Evolutionary conservation across 2,329 filamentous ascomycete genomes (phyloP).

Genomic region (Diaporthe citri): DNA sequence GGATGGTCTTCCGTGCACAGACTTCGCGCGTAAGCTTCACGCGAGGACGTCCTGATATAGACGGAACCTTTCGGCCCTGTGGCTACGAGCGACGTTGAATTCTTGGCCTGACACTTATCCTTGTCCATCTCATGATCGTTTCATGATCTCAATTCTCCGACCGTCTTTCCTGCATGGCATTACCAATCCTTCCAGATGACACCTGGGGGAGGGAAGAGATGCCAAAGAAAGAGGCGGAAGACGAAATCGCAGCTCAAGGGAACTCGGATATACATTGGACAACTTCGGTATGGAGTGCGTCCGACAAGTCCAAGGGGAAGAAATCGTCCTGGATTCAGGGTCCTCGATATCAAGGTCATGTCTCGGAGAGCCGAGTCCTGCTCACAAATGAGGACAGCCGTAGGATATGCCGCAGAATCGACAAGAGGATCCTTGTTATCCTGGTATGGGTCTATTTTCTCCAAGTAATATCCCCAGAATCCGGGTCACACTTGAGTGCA

Average conservation of each 20-base stretch:
- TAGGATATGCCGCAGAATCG: conserved; percentile 63
- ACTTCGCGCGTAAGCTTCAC: not conserved
- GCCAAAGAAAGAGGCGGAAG: not conserved
- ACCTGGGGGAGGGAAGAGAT: not conserved
- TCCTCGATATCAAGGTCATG: not conserved
- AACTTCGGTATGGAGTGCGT: not conserved
- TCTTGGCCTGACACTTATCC: not conserved
- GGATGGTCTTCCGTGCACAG: not conserved
- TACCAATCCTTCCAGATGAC: not conserved
- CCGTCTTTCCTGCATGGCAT: not conserved
- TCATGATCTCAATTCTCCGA: not conserved
- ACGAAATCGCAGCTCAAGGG: not conserved
- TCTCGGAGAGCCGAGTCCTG: not conserved
- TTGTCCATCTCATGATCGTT: not conserved
- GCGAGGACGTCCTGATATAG: not conserved
- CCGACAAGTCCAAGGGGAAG: not conserved
- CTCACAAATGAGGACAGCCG: conserved; percentile 3
- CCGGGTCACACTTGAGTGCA: not conserved
- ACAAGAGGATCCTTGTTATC: conserved; percentile 67
- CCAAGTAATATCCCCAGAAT: conserved; percentile 48
- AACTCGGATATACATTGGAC: not conserved
- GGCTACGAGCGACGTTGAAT: not conserved
- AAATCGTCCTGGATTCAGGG: not conserved
- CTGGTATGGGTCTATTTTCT: conserved; percentile 71
- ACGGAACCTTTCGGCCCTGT: not conserved